Conservation (phyloP, 768 basidiomycete species). For the Boletus sp. region DNA sequence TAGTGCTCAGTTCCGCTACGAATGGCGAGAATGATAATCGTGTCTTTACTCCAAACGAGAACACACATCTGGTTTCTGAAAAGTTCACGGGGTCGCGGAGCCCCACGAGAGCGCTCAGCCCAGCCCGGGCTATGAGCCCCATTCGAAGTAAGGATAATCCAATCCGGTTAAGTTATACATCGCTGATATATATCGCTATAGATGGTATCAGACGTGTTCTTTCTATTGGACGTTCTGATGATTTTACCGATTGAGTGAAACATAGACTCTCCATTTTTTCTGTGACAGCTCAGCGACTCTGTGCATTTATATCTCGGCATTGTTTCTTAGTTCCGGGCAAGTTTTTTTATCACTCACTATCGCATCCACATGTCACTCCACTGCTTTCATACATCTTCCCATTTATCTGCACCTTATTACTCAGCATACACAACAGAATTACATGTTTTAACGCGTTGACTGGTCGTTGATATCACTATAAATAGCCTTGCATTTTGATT, state of each 20-base stretch:
- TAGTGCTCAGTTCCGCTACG: neutral
- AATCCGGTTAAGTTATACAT: neutral
- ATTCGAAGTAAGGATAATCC: conserved; percentile 15
- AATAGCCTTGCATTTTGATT: neutral
- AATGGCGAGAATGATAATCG: neutral
- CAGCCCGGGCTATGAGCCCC: conserved; percentile 31
- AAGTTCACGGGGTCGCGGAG: conserved; percentile 7
- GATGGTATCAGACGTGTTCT: conserved; percentile 31
- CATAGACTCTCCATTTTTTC: neutral
- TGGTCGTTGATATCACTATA: neutral
- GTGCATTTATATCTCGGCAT: neutral
- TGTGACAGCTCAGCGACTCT: neutral
- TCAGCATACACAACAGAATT: neutral
- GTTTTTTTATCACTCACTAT: neutral
- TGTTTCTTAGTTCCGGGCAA: neutral
- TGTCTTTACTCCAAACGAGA: neutral
- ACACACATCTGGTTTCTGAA: neutral
- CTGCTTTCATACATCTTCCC: neutral
- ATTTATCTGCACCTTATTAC: neutral
- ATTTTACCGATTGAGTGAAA: conserved; percentile 12
- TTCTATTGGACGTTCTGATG: conserved; percentile 15
- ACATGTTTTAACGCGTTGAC: neutral
- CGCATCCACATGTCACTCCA: neutral
- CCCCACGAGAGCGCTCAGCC: conserved; percentile 30
- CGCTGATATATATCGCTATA: conserved; percentile 6